Conservation (phyloP, 2,329 filamentous ascomycete genomes). For the Penicillium sp. region DNA sequence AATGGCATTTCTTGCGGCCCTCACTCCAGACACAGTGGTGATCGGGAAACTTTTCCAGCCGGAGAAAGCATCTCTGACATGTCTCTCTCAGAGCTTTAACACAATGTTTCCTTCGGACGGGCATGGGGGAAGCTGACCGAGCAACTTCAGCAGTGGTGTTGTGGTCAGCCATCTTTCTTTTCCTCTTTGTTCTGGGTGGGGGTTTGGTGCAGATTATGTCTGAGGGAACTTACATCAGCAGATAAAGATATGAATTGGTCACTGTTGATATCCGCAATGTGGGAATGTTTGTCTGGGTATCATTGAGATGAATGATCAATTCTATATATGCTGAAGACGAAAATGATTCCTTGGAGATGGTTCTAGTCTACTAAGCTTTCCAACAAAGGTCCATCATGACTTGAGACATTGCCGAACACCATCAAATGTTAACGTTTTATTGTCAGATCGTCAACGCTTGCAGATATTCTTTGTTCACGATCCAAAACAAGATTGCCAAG, state of each 20-base stretch:
- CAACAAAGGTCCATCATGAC: background rate
- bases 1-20: background rate
- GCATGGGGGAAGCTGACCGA: background rate
- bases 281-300: background rate
- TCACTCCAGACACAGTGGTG: background rate
- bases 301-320: background rate
- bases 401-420: background rate
- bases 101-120: background rate
- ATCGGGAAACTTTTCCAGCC: background rate
- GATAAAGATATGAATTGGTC: background rate
- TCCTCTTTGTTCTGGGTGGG: background rate
- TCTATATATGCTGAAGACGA: background rate
- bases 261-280: background rate
- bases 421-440: background rate
- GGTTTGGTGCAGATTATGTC: background rate
- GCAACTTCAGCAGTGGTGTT: background rate
- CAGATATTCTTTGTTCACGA: background rate
- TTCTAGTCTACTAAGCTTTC: background rate
- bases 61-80: slow-evolving; percentile 12
- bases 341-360: background rate
- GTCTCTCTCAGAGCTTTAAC: background rate
- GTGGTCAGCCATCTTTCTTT: background rate
- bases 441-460: background rate
- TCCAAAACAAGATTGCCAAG: background rate
- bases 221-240: background rate